Base-by-base conservation (phyloP, 768 basidiomycete genomes). In the Postia placenta region DNA sequence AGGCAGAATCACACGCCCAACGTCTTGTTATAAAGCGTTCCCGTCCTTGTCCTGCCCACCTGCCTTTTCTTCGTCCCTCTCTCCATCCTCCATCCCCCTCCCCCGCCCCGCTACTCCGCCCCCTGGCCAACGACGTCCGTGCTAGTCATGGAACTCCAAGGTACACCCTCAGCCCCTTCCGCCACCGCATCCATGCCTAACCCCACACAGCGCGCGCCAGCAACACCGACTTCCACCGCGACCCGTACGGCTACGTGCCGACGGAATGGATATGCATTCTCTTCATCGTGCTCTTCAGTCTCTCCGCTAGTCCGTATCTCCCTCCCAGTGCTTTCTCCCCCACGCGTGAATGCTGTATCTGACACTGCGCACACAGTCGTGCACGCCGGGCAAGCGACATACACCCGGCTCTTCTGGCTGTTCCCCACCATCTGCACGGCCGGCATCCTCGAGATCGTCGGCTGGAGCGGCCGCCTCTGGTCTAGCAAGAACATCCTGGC, bases 381-480 rank as follows among this genome's bases (percentile, higher is more conserved):
- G 11, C 64, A 64, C 37, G 3, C 61, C 41, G 46, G 24, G 14
- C 66, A 69, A 45, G 61, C 69, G 0, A 22, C 64, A 3, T 52
- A 54, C 39, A 66, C 54, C 51, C 61, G 64, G 1, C 37, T 68
- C 4, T 71, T 67, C 65, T 71, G 64, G 62, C 54, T 72, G 11
- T 40, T 67, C 25, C 58, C 58, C 6, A 72, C 70, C 2, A 55
- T 59, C 4, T 53, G 62, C 4, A 48, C 66, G 3, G 64, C 63
- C 7, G 68, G 65, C 11, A 23, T 67, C 1, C 58, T 60, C 23
- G 72, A 73, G 52, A 55, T 67, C 5, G 48, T 71, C 30, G 72
- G 72, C 0, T 73, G 70, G 72, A 49, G 55, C 14, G 70, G 60
- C 1, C 56, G 72, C 11, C 49, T 67, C 7, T 71, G 69, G 69